phyloP scores from a whole-genome alignment of 2,329 filamentous ascomycete species.

The Myotisia sp. region DNA sequence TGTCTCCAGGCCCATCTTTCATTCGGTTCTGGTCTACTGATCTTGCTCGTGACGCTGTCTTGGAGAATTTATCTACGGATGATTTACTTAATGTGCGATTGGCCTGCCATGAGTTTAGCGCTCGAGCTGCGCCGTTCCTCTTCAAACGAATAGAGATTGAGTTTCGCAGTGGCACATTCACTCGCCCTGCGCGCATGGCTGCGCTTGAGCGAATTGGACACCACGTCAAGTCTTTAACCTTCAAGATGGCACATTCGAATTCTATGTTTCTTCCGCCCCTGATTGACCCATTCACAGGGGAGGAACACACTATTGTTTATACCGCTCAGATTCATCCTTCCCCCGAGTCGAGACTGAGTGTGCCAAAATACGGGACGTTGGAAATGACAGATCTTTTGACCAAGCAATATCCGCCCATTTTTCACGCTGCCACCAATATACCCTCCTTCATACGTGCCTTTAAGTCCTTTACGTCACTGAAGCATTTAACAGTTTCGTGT shows the following conservation, averaged over 20 bases:
- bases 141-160: slow-evolving; percentile 33
- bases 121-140: slow-evolving; percentile 21
- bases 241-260: slow-evolving; percentile 60
- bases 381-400: slow-evolving; percentile 70
- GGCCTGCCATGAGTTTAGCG: slow-evolving; percentile 23
- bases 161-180: slow-evolving; percentile 55
- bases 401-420: slow-evolving; percentile 74
- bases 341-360: slow-evolving; percentile 41
- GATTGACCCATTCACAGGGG: slow-evolving; percentile 60
- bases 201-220: slow-evolving; percentile 65
- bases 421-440: slow-evolving; percentile 80
- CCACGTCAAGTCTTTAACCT: slow-evolving; percentile 63
- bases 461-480: slow-evolving; percentile 51
- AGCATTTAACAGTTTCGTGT: slow-evolving; percentile 62
- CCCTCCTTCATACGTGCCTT: slow-evolving; percentile 68
- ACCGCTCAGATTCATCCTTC: slow-evolving; percentile 53
- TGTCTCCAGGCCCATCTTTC: slow-evolving; percentile 16
- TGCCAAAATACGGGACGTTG: slow-evolving; percentile 62
- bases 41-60: slow-evolving; percentile 21
- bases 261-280: slow-evolving; percentile 75
- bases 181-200: slow-evolving; percentile 55
- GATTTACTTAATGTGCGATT: slow-evolving; percentile 25
- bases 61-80: slow-evolving; percentile 19
- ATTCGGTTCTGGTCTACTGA: slow-evolving; percentile 25
- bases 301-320: slow-evolving; percentile 69